Percentiles rank a stretch among this genome's conserved stretches.
Evolutionary conservation across 1,139 yeast genomes (phyloP).

Genomic region (Nematodospora anomalae): DNA sequence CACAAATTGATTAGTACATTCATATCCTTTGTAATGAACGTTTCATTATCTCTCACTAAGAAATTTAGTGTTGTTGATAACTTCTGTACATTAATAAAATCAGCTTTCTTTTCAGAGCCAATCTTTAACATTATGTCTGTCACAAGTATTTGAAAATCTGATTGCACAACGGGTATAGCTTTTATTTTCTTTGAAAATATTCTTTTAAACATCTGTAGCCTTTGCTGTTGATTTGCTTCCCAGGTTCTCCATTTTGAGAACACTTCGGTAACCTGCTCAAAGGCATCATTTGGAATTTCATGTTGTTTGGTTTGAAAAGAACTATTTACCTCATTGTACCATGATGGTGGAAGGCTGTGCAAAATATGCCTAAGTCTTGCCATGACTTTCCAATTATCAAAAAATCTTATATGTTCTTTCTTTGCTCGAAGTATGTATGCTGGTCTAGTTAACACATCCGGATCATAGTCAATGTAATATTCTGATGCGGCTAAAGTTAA

Average conservation of each 20-base stretch:
- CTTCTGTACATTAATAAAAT: slow-evolving; percentile 17
- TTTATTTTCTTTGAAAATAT: slow-evolving; percentile 28
- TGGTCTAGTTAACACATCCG: slow-evolving; percentile 87
- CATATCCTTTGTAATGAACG: slow-evolving; percentile 9
- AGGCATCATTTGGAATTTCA: slow-evolving; percentile 53
- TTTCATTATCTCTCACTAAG: slow-evolving; percentile 9
- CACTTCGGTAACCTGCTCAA: slow-evolving; percentile 52
- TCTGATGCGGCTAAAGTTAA: slow-evolving; percentile 63
- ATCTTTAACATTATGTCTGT: slow-evolving; percentile 8
- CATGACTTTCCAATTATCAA: slow-evolving; percentile 85
- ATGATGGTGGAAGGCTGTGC: slow-evolving; percentile 55
- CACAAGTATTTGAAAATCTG: slow-evolving; percentile 10
- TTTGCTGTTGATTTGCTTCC: slow-evolving; percentile 59
- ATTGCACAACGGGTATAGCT: background rate
- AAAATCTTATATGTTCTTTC: slow-evolving; percentile 70
- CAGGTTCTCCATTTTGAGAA: slow-evolving; percentile 89
- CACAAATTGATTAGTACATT: slow-evolving; percentile 23
- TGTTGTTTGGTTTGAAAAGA: slow-evolving; percentile 24
- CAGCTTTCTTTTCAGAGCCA: slow-evolving; percentile 12
- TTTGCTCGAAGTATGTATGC: slow-evolving; percentile 75
- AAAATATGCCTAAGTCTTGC: slow-evolving; percentile 75
- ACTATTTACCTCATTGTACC: slow-evolving; percentile 36
- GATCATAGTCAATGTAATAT: slow-evolving; percentile 72
- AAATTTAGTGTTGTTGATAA: slow-evolving; percentile 14
- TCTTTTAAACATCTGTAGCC: slow-evolving; percentile 52